Base-by-base conservation (phyloP, 1,284 basidiomycete species). In the Afroboletus lepidellus region DNA sequence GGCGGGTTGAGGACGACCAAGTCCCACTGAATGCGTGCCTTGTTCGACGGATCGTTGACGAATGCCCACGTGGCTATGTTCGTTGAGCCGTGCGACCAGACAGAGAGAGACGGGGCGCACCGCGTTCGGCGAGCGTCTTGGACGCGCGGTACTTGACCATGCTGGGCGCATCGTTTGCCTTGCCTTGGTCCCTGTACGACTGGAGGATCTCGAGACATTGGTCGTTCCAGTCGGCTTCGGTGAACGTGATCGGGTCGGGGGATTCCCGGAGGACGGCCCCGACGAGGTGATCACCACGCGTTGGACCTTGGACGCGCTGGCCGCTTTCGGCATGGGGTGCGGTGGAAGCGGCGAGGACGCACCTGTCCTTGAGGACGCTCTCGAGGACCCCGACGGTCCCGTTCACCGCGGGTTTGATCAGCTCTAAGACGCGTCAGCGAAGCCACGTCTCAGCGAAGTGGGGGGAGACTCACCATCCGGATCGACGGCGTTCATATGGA, bases 121-220 rank as follows among this genome's bases (percentile, higher is more conserved):
- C 79, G 57, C 68, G 72, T 66, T 93, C 90, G 2, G 89, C 87
- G 2, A 92, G 71, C 5, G 79, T 81, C 74, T 92, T 92, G 23
- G 77, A 80, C 15, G 77, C 80, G 39, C 73, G 68, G 62, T 87
- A 89, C 61, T 79, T 82, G 37, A 70, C 65, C 8, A 64, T 51
- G 1, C 59, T 58, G 3, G 69, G 46, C 1, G 83, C 78, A 15
- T 76, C 73, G 18, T 65, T 63, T 44, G 25, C 59, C 18, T 64
- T 65, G 13, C 85, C 84, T 48, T 79, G 74, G 54, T 77, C 69
- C 59, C 78, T 72, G 12, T 84, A n/a, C n/a, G n/a, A n/a, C n/a
- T n/a, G n/a, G n/a, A n/a, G n/a, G n/a, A 77, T 71, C 21, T 75
- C 64, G n/a, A 80, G 67, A 4, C 79, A 75, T 36, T 75, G 71